phyloP scores from a whole-genome alignment of 169 alveolate species.

The Neospora caninum region DNA sequence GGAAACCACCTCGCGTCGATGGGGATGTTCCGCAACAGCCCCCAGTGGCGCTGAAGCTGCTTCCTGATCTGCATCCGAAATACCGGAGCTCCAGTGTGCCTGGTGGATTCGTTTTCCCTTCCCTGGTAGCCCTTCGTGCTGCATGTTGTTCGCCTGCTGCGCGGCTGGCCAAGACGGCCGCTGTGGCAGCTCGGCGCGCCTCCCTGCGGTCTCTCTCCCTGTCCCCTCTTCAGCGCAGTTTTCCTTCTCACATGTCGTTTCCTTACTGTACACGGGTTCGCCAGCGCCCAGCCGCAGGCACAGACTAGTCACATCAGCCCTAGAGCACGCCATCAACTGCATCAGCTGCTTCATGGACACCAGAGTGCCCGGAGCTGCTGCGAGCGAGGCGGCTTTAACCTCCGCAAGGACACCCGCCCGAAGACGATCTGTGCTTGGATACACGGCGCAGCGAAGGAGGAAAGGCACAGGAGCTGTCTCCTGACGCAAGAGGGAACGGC shows the following conservation, averaged over 20 bases:
- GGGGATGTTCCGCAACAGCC: too few relatives aligned
- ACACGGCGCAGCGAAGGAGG: constrained; percentile 23
- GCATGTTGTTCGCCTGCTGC: too few relatives aligned
- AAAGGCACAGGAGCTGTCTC: constrained; percentile 10
- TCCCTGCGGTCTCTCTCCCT: neutral
- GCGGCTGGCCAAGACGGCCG: too few relatives aligned
- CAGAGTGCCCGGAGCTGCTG: neutral
- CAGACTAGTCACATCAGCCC: neutral
- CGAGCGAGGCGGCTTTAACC: neutral
- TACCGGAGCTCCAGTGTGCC: too few relatives aligned
- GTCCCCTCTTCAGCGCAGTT: neutral
- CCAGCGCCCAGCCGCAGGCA: neutral
- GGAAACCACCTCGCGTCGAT: too few relatives aligned
- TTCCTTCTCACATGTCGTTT: neutral
- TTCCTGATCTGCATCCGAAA: too few relatives aligned
- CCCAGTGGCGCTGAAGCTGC: too few relatives aligned
- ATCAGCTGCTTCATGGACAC: neutral
- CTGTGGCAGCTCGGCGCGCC: too few relatives aligned
- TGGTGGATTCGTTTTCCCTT: too few relatives aligned
- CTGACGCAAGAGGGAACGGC: neutral
- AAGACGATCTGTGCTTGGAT: neutral
- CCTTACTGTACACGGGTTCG: neutral
- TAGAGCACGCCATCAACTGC: neutral
- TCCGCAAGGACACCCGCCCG: constrained; percentile 7
- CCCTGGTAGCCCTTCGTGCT: too few relatives aligned